These are phyloP conservation scores for Laguncularia racemosa DNA, from an alignment of 345 rosid genomes.

Conservation along the genomic window DNA sequence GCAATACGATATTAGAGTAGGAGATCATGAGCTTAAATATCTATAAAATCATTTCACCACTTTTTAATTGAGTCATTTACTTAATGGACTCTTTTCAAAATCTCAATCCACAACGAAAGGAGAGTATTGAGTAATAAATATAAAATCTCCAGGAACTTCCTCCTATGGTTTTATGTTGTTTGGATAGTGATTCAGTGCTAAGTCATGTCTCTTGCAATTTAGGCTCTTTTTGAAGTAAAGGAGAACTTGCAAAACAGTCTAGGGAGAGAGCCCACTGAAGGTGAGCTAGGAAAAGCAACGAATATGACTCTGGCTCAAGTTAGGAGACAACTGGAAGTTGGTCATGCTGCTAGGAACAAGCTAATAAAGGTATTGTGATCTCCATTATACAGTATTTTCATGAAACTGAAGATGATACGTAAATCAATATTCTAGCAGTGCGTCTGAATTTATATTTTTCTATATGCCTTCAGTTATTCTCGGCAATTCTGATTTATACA, in stretches of 20 bases:
- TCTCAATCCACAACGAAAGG: no score
- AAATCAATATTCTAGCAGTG: not conserved
- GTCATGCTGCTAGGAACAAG: constrained; percentile 85
- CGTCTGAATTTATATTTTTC: not conserved
- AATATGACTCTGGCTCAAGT: constrained; percentile 39
- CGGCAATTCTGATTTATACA: no score
- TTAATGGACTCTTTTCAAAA: no score
- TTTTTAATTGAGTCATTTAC: no score
- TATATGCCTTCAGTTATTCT: not conserved
- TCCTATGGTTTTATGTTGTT: not conserved
- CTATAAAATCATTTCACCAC: no score
- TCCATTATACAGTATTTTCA: not conserved
- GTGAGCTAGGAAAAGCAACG: constrained; percentile 55
- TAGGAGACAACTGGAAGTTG: constrained; percentile 47
- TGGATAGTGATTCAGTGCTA: constrained; percentile 12
- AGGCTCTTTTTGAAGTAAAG: constrained; percentile 63
- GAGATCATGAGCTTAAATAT: no score
- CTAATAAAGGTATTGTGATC: constrained; percentile 60
- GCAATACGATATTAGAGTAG: no score
- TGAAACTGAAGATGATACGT: not conserved
- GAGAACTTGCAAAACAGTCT: constrained; percentile 34
- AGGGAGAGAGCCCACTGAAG: constrained; percentile 62
- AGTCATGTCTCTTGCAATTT: constrained; percentile 5
- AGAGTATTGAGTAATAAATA: no score
- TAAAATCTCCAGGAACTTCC: no score